Base-by-base conservation (phyloP, 108 stramenopile species). In the Discostella pseudostelligera region DNA sequence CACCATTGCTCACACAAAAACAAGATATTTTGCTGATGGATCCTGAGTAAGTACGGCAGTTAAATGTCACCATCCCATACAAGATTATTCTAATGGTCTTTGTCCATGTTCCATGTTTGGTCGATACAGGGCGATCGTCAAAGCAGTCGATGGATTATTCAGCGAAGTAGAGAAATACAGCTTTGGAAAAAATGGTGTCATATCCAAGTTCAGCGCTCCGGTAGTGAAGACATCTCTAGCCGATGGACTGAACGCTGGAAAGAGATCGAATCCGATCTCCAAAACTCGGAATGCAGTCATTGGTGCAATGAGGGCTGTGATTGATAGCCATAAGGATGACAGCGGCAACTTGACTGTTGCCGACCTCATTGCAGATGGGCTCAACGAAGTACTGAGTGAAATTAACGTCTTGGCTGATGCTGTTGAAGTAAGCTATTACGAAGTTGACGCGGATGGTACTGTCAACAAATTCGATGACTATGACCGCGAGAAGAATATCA, bases 91-190 rank as follows among this genome's bases (percentile, higher is more conserved):
- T 50, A 17, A 25, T 22, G 25, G 12, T 22, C 8, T 5, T 21
- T 50, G 12, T 24, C 13, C 0, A 25, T 50, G 19, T 25, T 50
- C 25, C 25, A 25, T 50, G 14, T 19, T 16, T 48, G 19, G 49
- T 25, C n/a, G 21, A 13, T 25, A 50, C 24, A 50, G 49, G 9
- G 22, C 49, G 0, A 50, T 50, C 12, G 13, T 50, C 49, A 25
- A 50, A 25, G 65, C 65, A 26, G 37, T 78, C 12, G 64, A 78
- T 36, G 40, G 32, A 14, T 44, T 78, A 12, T 60, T 78, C 42
- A 49, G 65, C 20, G 22, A 25, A 19, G 57, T 53, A 20, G 70
- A 78, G 25, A 25, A 62, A 54, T 36, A 9, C 19, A 46, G 32
- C 40, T 36, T 72, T 32, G 77, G 77, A 22, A 20, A 13, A 45